phyloP scores from a whole-genome alignment of 768 basidiomycete species.

The Macrolepiota fuliginosa region DNA sequence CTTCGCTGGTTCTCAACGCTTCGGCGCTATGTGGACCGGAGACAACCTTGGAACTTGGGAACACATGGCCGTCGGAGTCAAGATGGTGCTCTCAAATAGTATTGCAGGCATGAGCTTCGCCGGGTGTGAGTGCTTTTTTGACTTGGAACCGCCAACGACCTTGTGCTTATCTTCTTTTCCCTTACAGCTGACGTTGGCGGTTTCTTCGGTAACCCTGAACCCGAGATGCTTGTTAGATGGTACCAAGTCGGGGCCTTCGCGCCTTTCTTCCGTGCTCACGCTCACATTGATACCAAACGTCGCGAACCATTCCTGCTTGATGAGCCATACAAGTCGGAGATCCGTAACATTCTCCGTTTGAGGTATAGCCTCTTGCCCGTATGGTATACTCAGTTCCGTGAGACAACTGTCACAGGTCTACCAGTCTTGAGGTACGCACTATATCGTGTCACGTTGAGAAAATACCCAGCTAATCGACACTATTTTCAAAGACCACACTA shows the following conservation, averaged over 20 bases:
- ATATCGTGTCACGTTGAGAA: background rate
- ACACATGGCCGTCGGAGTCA: conserved; percentile 90
- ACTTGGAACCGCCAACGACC: background rate
- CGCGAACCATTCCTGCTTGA: conserved; percentile 93
- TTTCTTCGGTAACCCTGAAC: conserved; percentile 95
- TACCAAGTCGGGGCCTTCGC: conserved; percentile 94
- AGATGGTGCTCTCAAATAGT: conserved; percentile 88
- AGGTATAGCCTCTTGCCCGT: conserved; percentile 86
- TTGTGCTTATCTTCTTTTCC: conserved; percentile 6
- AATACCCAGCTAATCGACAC: background rate
- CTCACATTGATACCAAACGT: conserved; percentile 96
- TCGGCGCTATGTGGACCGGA: conserved; percentile 98
- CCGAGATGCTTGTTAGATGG: conserved; percentile 96
- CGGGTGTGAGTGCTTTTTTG: conserved; percentile 63
- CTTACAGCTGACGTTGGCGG: conserved; percentile 91
- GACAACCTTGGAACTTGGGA: conserved; percentile 98
- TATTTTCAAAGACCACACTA: conserved; percentile 81
- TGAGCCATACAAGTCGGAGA: conserved; percentile 82
- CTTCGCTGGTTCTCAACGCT: conserved; percentile 93
- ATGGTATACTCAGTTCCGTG: conserved; percentile 98
- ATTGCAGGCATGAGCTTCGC: conserved; percentile 90
- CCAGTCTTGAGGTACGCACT: conserved; percentile 74
- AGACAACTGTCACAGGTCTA: conserved; percentile 76
- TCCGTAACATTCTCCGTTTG: conserved; percentile 75
- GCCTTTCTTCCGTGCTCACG: conserved; percentile 98